Conservation (phyloP, 495 filamentous ascomycete species). For the Antarctomyces pellizariae region DNA sequence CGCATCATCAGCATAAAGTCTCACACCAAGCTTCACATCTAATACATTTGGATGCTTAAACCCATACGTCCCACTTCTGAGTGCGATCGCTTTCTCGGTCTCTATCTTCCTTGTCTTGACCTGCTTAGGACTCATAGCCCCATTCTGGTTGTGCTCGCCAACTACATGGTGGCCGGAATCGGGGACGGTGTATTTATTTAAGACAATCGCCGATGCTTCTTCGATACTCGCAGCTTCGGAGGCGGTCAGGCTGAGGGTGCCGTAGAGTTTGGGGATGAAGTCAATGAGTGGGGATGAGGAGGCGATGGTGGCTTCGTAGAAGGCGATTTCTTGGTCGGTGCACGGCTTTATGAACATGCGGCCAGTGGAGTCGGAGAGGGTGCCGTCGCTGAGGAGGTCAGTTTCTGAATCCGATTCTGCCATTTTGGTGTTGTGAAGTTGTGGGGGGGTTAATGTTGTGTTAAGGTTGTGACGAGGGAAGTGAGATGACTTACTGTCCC, state of each 20-base stretch:
- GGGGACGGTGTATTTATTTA: conserved; percentile 1
- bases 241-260: conserved; percentile 34
- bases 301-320: conserved; percentile 57
- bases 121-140: background rate
- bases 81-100: conserved; percentile 58
- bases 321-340: conserved; percentile 62
- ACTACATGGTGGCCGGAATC: background rate
- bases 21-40: conserved; percentile 74
- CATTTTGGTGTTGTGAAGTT: background rate
- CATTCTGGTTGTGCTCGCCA: conserved; percentile 6
- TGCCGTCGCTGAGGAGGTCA: conserved; percentile 48
- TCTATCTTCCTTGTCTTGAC: conserved; percentile 30
- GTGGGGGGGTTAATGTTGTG: conserved; percentile 1
- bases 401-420: conserved; percentile 1
- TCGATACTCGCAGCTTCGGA: conserved; percentile 7
- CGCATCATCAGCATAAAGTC: conserved; percentile 72
- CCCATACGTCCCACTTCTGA: conserved; percentile 66
- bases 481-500: conserved; percentile 59
- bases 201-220: conserved; percentile 8
- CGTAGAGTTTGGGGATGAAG: conserved; percentile 69
- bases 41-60: conserved; percentile 81
- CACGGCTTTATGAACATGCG: conserved; percentile 88
- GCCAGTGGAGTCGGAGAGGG: conserved; percentile 66
- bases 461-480: conserved; percentile 1
- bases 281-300: conserved; percentile 47